Base-by-base conservation (phyloP, 352 stramenopile species). In the Thalassiosira hispida region DNA sequence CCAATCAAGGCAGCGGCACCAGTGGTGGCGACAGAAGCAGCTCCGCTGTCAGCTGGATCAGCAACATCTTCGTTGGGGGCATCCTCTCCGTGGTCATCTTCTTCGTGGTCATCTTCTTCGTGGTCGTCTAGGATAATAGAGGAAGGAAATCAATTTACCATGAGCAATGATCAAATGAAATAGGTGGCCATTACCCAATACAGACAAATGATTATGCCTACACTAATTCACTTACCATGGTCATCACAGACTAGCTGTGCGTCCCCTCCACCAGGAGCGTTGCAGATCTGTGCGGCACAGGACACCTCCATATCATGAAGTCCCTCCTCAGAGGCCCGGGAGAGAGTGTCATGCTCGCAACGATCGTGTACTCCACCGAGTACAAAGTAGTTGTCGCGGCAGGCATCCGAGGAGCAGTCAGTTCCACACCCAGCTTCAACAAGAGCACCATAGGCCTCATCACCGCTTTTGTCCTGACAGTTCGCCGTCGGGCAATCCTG, bases 351-450 rank as follows among this genome's bases (percentile, higher is more conserved):
- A 52, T 83, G 59, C 20, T 53, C 27, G 27, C 75, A 83, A 7
- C 18, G 53, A 51, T 83, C 75, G 42, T 83, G 75, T 0, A 40
- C 25, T 7, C 38, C 60, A 25, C 57, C 33, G 2, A 83, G 42
- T 7, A 40, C 44, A 12, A 78, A 66, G 40, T 35, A 83, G 56
- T 53, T 40, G 51, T 74, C 69, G 16, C 55, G 40, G 29, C 75
- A 83, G 27, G 53, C 27, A n/a, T 68, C 68, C 12, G 68, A 70
- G 14, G 75, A 69, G 25, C 75, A 83, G 29, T 83, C 75, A 8
- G 31, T 62, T 0, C 8, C 9, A 60, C 75, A 83, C 3, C 57
- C 61, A 47, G 49, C 62, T 20, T 67, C 60, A n/a, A 83, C 31
- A 18, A 83, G 46, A 9, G 47, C 18, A 62, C 16, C 29, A 59